phyloP scores from a whole-genome alignment of 495 filamentous ascomycete genomes.

The Tetracladium setigerum region DNA sequence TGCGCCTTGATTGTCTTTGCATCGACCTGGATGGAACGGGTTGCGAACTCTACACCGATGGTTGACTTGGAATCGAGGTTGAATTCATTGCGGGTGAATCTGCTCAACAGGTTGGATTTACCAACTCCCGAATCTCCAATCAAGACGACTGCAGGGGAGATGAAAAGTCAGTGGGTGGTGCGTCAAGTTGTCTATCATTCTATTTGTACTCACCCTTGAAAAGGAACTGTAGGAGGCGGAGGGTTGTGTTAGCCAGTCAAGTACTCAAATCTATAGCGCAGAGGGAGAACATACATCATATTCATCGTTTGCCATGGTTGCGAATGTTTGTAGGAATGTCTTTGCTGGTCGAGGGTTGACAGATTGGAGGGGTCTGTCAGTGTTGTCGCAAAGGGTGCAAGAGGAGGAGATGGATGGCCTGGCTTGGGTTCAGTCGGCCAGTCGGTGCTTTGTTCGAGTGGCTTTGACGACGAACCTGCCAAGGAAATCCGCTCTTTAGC shows the following conservation, averaged over 20 bases:
- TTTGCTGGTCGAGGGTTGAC: slow-evolving; percentile 13
- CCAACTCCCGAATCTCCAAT: slow-evolving; percentile 99
- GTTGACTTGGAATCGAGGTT: slow-evolving; percentile 99
- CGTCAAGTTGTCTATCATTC: slow-evolving; percentile 27
- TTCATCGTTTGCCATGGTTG: slow-evolving; percentile 97
- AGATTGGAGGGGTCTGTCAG: slow-evolving; percentile 7
- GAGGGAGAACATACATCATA: slow-evolving; percentile 72
- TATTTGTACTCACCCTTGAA: slow-evolving; percentile 75
- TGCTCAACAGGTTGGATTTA: slow-evolving; percentile 98
- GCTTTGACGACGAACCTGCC: too few species aligned
- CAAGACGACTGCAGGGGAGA: slow-evolving; percentile 65
- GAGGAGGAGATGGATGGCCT: background rate
- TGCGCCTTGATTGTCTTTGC: slow-evolving; percentile 99
- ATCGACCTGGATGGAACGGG: slow-evolving; percentile 97
- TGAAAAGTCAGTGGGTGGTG: slow-evolving; percentile 13
- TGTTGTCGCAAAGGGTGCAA: slow-evolving; percentile 20
- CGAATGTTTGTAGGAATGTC: slow-evolving; percentile 14
- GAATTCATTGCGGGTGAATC: slow-evolving; percentile 99
- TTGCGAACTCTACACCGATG: slow-evolving; percentile 99
- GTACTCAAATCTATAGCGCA: background rate
- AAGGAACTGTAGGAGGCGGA: slow-evolving; percentile 64
- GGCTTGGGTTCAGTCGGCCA: background rate
- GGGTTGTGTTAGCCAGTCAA: slow-evolving; percentile 5
- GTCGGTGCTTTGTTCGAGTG: too few species aligned
- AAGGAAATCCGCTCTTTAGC: too few species aligned